Conservation (phyloP, 2,329 filamentous ascomycete genomes). For the Ceratocystis eucalypticola region DNA sequence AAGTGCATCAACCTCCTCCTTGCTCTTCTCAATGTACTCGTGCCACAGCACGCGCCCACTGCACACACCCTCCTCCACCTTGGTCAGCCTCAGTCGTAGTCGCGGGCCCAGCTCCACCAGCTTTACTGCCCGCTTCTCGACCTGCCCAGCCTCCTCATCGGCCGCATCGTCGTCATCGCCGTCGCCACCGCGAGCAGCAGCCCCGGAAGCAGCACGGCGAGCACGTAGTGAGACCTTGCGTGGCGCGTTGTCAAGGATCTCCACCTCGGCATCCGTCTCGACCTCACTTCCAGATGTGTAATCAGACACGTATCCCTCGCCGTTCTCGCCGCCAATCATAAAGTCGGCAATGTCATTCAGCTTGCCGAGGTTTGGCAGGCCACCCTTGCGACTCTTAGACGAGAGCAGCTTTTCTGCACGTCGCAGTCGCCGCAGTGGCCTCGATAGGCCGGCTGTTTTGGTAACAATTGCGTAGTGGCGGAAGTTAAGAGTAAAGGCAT, state of each 20-base stretch:
- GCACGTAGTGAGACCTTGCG: slow-evolving; percentile 37
- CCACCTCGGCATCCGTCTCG: slow-evolving; percentile 91
- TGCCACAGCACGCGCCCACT: slow-evolving; percentile 94
- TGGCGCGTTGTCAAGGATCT: slow-evolving; percentile 55
- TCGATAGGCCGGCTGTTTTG: slow-evolving; percentile 70
- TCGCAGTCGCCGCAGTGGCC: slow-evolving; percentile 68
- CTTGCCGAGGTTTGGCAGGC: slow-evolving; percentile 76
- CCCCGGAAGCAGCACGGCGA: slow-evolving; percentile 32
- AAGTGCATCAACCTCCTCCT: slow-evolving; percentile 60
- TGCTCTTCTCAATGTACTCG: slow-evolving; percentile 77
- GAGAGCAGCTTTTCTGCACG: slow-evolving; percentile 67
- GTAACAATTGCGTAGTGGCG: slow-evolving; percentile 94
- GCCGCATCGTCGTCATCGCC: slow-evolving; percentile 28
- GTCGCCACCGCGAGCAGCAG: slow-evolving; percentile 25
- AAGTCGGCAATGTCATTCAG: slow-evolving; percentile 91
- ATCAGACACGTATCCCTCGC: slow-evolving; percentile 74
- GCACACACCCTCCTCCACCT: slow-evolving; percentile 90
- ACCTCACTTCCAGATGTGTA: slow-evolving; percentile 74
- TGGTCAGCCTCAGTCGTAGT: slow-evolving; percentile 77
- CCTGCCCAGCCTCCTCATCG: slow-evolving; percentile 30
- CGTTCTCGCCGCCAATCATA: slow-evolving; percentile 68
- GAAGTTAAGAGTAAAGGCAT: slow-evolving; percentile 70
- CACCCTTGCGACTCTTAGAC: slow-evolving; percentile 41
- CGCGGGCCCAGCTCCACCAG: slow-evolving; percentile 84
- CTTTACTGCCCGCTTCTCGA: slow-evolving; percentile 81